Evolutionary conservation across 805 yeast species (phyloP).

Genomic region (Candida qinlingensis): DNA sequence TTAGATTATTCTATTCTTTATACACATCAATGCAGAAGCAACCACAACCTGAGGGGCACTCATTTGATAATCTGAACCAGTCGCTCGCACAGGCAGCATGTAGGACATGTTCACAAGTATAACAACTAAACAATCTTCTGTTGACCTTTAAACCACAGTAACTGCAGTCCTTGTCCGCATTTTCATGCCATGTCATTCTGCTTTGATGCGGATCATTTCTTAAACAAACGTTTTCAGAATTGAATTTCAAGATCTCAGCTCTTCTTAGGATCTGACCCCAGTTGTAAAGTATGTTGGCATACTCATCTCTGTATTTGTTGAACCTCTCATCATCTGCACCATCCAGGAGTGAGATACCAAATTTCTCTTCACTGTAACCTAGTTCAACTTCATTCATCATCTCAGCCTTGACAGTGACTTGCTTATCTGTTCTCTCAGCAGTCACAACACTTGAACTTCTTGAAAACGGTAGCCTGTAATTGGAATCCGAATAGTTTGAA

Average conservation of each 20-base stretch:
- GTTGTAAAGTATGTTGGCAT: slow-evolving; percentile 67
- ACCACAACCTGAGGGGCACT: slow-evolving; percentile 86
- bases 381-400: slow-evolving; percentile 35
- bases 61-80: slow-evolving; percentile 64
- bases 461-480: slow-evolving; percentile 19
- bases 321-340: slow-evolving; percentile 27
- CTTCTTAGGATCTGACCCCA: slow-evolving; percentile 87
- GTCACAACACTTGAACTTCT: slow-evolving; percentile 22
- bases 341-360: slow-evolving; percentile 32
- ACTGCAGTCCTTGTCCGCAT: slow-evolving; percentile 42
- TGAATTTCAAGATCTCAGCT: slow-evolving; percentile 71
- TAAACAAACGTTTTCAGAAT: slow-evolving; percentile 29
- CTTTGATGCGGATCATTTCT: slow-evolving; percentile 27
- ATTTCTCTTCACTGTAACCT: slow-evolving; percentile 31
- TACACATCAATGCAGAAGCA: slow-evolving; percentile 50
- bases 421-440: slow-evolving; percentile 11
- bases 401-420: slow-evolving; percentile 36
- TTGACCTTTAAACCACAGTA: slow-evolving; percentile 59
- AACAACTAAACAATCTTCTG: slow-evolving; percentile 62
- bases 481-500: slow-evolving; percentile 21
- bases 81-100: slow-evolving; percentile 73
- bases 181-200: slow-evolving; percentile 25
- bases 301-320: slow-evolving; percentile 51
- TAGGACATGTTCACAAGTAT: slow-evolving; percentile 69
- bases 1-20: neutral